Evolutionary conservation across 2,329 filamentous ascomycete species (phyloP).

Genomic region (Sporothrix pseudoabietina): DNA sequence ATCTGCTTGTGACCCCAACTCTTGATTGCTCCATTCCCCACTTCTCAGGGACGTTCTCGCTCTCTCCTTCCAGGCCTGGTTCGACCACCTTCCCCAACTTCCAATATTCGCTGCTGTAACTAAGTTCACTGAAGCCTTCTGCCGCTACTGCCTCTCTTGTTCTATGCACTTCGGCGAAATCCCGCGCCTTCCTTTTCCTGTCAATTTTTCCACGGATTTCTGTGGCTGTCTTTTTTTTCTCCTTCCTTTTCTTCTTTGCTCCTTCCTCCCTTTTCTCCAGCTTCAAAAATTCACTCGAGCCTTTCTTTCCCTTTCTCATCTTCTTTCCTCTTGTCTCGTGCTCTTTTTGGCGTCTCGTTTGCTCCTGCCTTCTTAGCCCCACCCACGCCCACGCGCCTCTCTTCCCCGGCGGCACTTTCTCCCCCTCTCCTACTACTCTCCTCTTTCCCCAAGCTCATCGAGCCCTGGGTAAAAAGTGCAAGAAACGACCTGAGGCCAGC

Average conservation of each 20-base stretch:
- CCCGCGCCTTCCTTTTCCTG: constrained; percentile 10
- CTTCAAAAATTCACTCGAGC: not conserved
- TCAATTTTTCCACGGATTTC: not conserved
- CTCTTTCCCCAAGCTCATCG: not conserved
- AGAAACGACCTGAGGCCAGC: not conserved
- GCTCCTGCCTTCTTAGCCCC: not conserved
- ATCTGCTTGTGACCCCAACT: constrained; percentile 14
- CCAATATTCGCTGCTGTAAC: not conserved
- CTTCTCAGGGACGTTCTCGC: not conserved
- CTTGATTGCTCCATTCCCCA: not conserved
- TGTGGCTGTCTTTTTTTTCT: not conserved
- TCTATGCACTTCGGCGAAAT: constrained; percentile 6
- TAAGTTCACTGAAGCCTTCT: not conserved
- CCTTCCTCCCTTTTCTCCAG: not conserved
- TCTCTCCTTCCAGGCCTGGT: constrained; percentile 19
- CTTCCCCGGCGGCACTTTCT: not conserved
- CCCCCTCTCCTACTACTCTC: not conserved
- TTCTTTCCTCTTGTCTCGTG: not conserved
- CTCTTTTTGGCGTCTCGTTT: constrained; percentile 5
- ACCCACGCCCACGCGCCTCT: not conserved
- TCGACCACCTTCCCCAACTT: constrained; percentile 18
- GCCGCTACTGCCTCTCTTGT: not conserved
- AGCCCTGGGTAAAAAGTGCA: not conserved
- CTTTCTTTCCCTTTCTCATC: not conserved
- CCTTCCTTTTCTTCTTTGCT: not conserved